Evolutionary conservation across 805 yeast genomes (phyloP), one percentile per base, ranked within the genome.

Genomic region (Saccharomycopsis guyanensis): DNA sequence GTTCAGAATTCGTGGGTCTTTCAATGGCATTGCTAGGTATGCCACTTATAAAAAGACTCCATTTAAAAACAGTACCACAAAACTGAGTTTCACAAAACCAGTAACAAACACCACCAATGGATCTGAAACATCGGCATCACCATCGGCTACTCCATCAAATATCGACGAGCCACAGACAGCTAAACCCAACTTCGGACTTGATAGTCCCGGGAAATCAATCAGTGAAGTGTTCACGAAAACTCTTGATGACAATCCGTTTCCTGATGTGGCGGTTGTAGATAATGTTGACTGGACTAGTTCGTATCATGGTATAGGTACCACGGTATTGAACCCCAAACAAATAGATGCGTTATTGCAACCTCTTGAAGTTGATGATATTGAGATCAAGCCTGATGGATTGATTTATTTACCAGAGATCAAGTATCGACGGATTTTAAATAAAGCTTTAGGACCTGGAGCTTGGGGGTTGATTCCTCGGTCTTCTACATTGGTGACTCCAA

Each of bases 381-480:
- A 93, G 61, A 83, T 93, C 54, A 93, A 91, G 51, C 97, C 97
- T 0, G 98, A 93, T 62, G 97, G 97, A 13, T 68, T 93, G 42
- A 63, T 93, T 5, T 93, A 86, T 57, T 68, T 93, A 39, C 98
- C 98, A 0, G 98, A 93, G 62, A 93, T 93, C 65, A 91, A 91
- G 61, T 93, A 93, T 61, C 76, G 98, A 54, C 74, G 98, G 38
- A 82, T 89, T 19, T 65, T 93, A 54, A 91, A 91, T 64, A 72
- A 72, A 33, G 94, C 97, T 0, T 91, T 93, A 69, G 98, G 98
- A 3, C 96, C 98, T 4, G 98, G 98, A 23, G 97, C 95, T 1
- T 93, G 98, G 98, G 97, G 97, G 0, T 69, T 93, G 46, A 96
- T 94, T 0, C 97, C 98, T 8, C 70, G 98, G 46, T 80, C 95